Conservation (phyloP, 169 alveolate species). For the Toxoplasma gondii region DNA sequence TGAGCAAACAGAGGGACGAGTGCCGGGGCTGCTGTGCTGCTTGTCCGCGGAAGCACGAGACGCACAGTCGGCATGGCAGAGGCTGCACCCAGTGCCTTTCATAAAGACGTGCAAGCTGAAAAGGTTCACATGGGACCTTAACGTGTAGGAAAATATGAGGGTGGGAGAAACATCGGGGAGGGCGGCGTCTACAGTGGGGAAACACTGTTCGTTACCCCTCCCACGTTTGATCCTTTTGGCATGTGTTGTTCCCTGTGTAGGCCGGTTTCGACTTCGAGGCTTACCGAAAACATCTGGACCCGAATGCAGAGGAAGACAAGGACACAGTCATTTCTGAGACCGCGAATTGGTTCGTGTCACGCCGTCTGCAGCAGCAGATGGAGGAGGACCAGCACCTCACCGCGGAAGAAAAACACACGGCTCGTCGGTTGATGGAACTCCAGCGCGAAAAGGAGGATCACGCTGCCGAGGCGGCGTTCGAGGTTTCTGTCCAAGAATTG, state of each 20-base stretch:
- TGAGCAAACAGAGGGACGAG: not conserved
- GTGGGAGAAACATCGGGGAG: too few relatives aligned
- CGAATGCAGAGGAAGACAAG: conserved; percentile 4
- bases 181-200: too few relatives aligned
- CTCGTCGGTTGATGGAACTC: conserved; percentile 22
- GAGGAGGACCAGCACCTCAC: not conserved
- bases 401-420: not conserved
- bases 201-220: too few relatives aligned
- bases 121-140: too few relatives aligned
- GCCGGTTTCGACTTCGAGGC: conserved; percentile 36
- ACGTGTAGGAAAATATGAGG: too few relatives aligned
- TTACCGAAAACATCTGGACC: conserved; percentile 15
- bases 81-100: too few relatives aligned
- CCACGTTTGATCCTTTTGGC: too few relatives aligned
- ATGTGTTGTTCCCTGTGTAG: not conserved
- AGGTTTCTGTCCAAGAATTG: not conserved
- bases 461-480: not conserved
- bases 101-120: too few relatives aligned
- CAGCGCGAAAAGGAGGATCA: not conserved
- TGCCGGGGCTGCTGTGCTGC: not conserved
- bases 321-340: conserved; percentile 7
- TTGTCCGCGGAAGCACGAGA: too few relatives aligned
- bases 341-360: conserved; percentile 14
- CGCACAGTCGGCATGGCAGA: too few relatives aligned
- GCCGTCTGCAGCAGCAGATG: conserved; percentile 30